Percentiles rank a stretch among this genome's conserved stretches.
phyloP scores from a whole-genome alignment of 352 stramenopile genomes.

The Phytophthora nicotianae region DNA sequence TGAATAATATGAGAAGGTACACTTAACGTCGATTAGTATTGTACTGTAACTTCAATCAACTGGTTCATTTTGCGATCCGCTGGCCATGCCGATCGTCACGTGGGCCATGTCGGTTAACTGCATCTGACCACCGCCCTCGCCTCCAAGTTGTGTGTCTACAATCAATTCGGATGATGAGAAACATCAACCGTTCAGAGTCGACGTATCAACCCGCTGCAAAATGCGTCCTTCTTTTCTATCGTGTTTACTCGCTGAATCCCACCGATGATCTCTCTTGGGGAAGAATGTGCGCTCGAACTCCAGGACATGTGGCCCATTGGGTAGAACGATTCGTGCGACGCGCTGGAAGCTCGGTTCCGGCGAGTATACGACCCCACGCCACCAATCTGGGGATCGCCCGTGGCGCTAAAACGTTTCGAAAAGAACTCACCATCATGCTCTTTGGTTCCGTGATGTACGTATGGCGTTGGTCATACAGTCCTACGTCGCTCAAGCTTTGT shows the following conservation, averaged over 20 bases:
- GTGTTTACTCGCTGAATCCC: background rate
- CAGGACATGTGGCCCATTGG: background rate
- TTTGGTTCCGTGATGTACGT: background rate
- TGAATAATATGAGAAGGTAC: no score
- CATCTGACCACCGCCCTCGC: no score
- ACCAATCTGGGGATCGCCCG: no score
- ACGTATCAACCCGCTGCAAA: background rate
- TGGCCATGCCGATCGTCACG: no score
- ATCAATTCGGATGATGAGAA: no score
- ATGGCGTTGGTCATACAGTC: background rate
- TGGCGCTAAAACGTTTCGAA: background rate
- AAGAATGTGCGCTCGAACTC: background rate
- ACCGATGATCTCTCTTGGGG: background rate
- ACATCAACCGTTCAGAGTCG: background rate
- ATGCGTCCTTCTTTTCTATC: background rate
- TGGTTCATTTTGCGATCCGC: no score
- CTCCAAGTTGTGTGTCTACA: no score
- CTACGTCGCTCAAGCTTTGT: background rate
- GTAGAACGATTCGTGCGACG: background rate
- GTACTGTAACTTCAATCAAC: no score
- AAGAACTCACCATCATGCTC: background rate
- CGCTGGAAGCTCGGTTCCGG: background rate
- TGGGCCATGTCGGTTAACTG: no score
- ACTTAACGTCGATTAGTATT: no score
- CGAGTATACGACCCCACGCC: background rate